These are phyloP conservation scores for Vickermania spadyakhi DNA, from an alignment of 208 protist genomes.

Conservation along the genomic window DNA sequence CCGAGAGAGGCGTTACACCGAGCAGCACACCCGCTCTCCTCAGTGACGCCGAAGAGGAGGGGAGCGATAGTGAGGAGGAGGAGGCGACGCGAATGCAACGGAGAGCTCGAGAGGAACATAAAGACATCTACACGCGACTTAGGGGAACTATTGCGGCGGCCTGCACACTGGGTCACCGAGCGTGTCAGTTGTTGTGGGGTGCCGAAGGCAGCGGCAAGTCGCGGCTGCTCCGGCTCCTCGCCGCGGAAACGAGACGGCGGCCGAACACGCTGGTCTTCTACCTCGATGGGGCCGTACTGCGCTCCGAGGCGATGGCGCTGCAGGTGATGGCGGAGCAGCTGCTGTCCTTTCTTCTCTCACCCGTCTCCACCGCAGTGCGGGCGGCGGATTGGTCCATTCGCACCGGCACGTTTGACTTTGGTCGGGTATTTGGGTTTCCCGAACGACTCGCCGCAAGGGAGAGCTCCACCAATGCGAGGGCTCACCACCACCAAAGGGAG, in stretches of 20 bases:
- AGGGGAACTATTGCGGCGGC: slow-evolving; percentile 63
- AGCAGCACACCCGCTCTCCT: neutral
- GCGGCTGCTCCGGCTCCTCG: slow-evolving; percentile 55
- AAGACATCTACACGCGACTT: slow-evolving; percentile 46
- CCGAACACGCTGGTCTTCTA: slow-evolving; percentile 47
- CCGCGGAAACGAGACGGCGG: slow-evolving; percentile 30
- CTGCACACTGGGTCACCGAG: slow-evolving; percentile 58
- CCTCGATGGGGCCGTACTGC: slow-evolving; percentile 55
- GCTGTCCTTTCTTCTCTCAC: slow-evolving; percentile 41
- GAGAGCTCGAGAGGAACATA: slow-evolving; percentile 13
- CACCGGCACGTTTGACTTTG: slow-evolving; percentile 69
- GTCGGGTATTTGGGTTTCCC: slow-evolving; percentile 54
- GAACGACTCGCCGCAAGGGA: slow-evolving; percentile 15
- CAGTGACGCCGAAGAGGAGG: neutral
- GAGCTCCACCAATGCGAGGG: neutral
- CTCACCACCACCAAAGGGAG: slow-evolving; percentile 1
- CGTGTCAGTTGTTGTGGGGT: slow-evolving; percentile 71
- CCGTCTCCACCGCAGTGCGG: slow-evolving; percentile 35
- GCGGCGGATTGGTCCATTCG: slow-evolving; percentile 38
- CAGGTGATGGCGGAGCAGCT: slow-evolving; percentile 58
- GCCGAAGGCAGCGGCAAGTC: slow-evolving; percentile 62
- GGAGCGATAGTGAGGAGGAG: neutral
- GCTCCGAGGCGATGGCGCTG: slow-evolving; percentile 51
- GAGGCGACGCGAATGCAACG: slow-evolving; percentile 3
- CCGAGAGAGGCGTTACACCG: neutral